Conservation (phyloP, 2,329 filamentous ascomycete species). For the Huntiella abstrusa region DNA sequence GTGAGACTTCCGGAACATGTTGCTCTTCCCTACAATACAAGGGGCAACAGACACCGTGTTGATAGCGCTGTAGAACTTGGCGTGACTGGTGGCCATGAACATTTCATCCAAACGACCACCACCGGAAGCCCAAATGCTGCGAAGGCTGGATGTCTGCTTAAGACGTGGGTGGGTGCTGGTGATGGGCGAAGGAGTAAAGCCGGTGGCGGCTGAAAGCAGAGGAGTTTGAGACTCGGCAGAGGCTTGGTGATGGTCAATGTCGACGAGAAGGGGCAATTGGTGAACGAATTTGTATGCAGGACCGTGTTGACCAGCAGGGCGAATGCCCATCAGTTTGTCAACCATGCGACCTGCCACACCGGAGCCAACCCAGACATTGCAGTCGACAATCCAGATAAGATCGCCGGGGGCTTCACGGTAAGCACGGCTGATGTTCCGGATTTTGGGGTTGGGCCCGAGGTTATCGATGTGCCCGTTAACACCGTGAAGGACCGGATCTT, state of each 20-base stretch:
- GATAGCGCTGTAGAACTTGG: constrained; percentile 96
- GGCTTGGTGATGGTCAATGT: constrained; percentile 26
- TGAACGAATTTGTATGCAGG: constrained; percentile 78
- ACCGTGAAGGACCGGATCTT: constrained; percentile 52
- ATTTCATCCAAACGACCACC: constrained; percentile 83
- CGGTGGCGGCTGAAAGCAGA: not conserved
- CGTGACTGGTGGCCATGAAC: constrained; percentile 84
- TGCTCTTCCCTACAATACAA: constrained; percentile 90
- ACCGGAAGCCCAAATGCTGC: constrained; percentile 24
- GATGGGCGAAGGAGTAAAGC: not conserved
- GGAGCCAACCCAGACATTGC: constrained; percentile 79
- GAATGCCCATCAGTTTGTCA: constrained; percentile 59
- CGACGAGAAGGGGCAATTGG: constrained; percentile 77
- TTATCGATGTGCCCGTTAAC: constrained; percentile 29
- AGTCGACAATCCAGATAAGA: constrained; percentile 87
- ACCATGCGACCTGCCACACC: constrained; percentile 77
- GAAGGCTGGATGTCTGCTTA: constrained; percentile 12
- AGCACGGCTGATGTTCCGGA: constrained; percentile 84
- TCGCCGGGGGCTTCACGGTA: constrained; percentile 79
- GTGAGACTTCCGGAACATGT: constrained; percentile 92
- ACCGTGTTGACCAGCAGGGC: constrained; percentile 25
- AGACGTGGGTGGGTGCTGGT: not conserved
- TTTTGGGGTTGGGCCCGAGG: constrained; percentile 94
- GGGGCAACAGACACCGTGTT: constrained; percentile 82
- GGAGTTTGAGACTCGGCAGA: constrained; percentile 8